A percentile compares a stretch with the other conserved stretches of the same genome.
Evolutionary conservation across 2,329 filamentous ascomycete genomes (phyloP).

Genomic region (Plenodomus biglobosus): DNA sequence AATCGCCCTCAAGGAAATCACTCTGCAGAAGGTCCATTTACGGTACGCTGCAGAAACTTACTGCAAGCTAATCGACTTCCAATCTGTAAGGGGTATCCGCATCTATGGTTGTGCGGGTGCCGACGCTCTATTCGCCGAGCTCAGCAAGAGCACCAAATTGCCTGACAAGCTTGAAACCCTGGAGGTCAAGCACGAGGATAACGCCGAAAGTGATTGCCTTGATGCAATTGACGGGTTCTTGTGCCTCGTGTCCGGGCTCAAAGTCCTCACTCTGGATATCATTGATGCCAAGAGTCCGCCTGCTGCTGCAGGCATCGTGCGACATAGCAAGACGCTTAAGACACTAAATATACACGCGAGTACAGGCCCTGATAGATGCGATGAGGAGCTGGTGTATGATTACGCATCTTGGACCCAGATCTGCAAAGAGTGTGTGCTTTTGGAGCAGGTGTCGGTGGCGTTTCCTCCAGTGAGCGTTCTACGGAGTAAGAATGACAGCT

Average conservation of each 20-base stretch:
- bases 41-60: slow-evolving; percentile 53
- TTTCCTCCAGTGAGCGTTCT: slow-evolving; percentile 51
- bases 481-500: slow-evolving; percentile 46
- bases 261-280: slow-evolving; percentile 49
- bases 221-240: slow-evolving; percentile 52
- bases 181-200: slow-evolving; percentile 53
- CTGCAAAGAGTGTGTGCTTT: slow-evolving; percentile 46
- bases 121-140: slow-evolving; percentile 51
- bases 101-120: slow-evolving; percentile 51
- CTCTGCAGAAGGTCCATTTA: slow-evolving; percentile 50
- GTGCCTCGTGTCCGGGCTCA: slow-evolving; percentile 50
- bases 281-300: slow-evolving; percentile 47
- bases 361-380: slow-evolving; percentile 36
- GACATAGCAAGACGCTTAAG: slow-evolving; percentile 51
- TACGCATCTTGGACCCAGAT: slow-evolving; percentile 50
- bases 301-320: slow-evolving; percentile 46
- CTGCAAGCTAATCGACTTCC: slow-evolving; percentile 52
- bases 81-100: slow-evolving; percentile 46
- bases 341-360: slow-evolving; percentile 50
- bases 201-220: slow-evolving; percentile 50
- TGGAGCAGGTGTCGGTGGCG: slow-evolving; percentile 52
- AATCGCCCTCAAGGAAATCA: slow-evolving; percentile 48
- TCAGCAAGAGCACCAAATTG: slow-evolving; percentile 49
- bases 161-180: slow-evolving; percentile 50
- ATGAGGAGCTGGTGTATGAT: slow-evolving; percentile 50